Base-by-base conservation (phyloP, 768 basidiomycete genomes). In the Phaffia tasmanica region DNA sequence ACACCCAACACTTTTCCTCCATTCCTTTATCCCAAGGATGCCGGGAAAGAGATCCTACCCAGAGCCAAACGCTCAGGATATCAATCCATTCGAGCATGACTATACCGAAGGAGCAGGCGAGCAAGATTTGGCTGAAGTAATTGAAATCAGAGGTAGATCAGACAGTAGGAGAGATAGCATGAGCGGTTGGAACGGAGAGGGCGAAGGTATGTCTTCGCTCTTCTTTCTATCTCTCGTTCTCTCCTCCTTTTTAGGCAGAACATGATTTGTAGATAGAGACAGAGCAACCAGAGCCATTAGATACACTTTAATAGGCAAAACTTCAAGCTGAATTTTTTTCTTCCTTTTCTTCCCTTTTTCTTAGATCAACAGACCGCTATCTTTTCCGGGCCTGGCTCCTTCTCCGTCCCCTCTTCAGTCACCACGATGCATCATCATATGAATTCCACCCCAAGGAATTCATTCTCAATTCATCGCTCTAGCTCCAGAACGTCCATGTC, bases 381-480 rank as follows among this genome's bases (percentile, higher is more conserved):
- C 57, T 70, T 70, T 25, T 65, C 64, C 21, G 70, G 70, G 1
- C 70, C 70, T 4, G 71, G 70, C 27, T 63, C 70, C n/a, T 65
- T 66, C 32, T 68, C 69, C 32, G 68, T 72, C 7, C 70, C 71
- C 4, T 68, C 66, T 15, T 72, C 71, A 6, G 62, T 72, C 49
- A 71, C 69, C 18, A 70, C 70, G 47, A 72, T 72, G 71, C 70
- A 71, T 53, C 70, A 70, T 53, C 46, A 42, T 47, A 48, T 60
- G 35, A 42, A 54, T 32, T 46, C 57, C 23, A 47, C 55, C 47
- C 61, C 56, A 0, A 42, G 47, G 42, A 23, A 61, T 49, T 61
- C 59, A 21, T 61, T 61, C 35, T 23, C 47, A 27, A 35, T 57
- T 18, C 62, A 59, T 18, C 57, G 64, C 19, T 54, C 57, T 14